Conservation (phyloP, 495 filamentous ascomycete genomes). For the Cenococcum geophilum region DNA sequence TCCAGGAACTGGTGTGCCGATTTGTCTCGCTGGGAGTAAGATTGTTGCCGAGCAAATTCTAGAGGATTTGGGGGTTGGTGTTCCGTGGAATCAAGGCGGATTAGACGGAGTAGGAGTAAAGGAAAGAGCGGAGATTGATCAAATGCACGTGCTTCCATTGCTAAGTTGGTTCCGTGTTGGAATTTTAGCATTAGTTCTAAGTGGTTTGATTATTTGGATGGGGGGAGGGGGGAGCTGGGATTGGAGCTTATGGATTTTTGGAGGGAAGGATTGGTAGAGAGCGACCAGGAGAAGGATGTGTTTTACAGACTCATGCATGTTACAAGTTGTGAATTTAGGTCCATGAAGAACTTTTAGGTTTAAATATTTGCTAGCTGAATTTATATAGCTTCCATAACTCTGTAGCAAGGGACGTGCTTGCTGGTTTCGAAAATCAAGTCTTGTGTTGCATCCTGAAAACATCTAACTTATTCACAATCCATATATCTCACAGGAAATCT, state of each 20-base stretch:
- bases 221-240: neutral
- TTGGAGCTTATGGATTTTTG: neutral
- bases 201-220: neutral
- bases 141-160: neutral
- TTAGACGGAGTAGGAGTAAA: constrained; percentile 24
- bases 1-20: constrained; percentile 67
- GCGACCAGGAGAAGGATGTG: neutral
- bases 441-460: no score
- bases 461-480: no score
- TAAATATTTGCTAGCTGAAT: no score
- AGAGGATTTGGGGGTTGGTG: constrained; percentile 36
- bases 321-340: no score
- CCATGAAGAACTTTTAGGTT: no score
- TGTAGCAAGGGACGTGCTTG: no score
- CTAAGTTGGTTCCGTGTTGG: neutral
- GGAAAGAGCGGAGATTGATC: constrained; percentile 31
- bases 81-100: constrained; percentile 40
- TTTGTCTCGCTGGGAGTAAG: constrained; percentile 58
- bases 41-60: constrained; percentile 55
- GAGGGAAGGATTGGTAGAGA: neutral
- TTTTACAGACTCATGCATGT: no score
- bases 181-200: neutral
- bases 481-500: no score
- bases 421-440: no score
- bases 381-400: no score